Percentiles rank a stretch among this genome's conserved stretches.
Conservation (phyloP, 2,329 filamentous ascomycete genomes). For the Exophiala sp. region DNA sequence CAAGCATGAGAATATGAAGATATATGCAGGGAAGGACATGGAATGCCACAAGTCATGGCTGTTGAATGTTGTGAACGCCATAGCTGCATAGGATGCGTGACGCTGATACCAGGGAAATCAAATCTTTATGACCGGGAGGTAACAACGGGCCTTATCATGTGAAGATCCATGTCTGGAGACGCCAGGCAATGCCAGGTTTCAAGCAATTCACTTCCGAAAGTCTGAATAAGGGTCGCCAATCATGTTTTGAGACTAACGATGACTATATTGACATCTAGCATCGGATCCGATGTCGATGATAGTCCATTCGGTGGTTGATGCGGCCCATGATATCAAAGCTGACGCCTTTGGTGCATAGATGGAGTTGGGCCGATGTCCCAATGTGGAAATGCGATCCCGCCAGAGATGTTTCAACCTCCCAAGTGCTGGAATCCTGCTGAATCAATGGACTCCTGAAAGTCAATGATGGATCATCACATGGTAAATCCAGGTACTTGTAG, state of each 20-base stretch:
- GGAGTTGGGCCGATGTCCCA: constrained; percentile 11
- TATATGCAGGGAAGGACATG: constrained; percentile 10
- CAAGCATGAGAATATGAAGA: constrained; percentile 14
- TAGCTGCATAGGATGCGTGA: background rate
- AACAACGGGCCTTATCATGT: too few species aligned
- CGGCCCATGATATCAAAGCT: constrained; percentile 15
- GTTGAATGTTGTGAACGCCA: constrained; percentile 3
- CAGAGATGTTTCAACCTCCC: background rate
- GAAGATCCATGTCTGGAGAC: too few species aligned
- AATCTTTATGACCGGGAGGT: too few species aligned
- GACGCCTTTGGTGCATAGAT: constrained; percentile 5
- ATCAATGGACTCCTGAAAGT: background rate
- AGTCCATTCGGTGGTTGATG: background rate
- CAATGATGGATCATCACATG: constrained; percentile 12
- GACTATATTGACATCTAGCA: background rate
- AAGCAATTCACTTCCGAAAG: too few species aligned
- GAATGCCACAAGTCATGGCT: background rate
- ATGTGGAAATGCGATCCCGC: constrained; percentile 25
- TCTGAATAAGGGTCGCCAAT: background rate
- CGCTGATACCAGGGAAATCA: too few species aligned
- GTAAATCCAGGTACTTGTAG: background rate
- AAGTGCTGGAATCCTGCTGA: background rate
- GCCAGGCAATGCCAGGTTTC: too few species aligned
- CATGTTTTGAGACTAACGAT: background rate
- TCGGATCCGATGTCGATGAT: background rate